Conservation (phyloP, 2,329 filamentous ascomycete genomes). For the Ascochyta fabae region DNA sequence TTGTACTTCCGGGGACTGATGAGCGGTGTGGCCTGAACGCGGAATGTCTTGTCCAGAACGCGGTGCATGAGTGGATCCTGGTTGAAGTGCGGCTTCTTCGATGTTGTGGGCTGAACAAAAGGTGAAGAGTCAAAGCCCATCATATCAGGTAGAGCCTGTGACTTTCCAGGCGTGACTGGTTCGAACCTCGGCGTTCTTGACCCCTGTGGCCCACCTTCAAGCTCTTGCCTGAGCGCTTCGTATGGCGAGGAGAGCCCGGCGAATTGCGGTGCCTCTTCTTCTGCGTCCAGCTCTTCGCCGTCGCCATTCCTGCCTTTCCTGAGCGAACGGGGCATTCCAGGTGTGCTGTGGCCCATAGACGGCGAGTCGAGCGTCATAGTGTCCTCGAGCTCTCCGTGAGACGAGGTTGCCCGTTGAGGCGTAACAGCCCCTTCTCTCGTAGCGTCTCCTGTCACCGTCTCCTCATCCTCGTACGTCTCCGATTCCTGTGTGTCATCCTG, state of each 20-base stretch:
- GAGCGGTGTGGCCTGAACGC: conserved; percentile 89
- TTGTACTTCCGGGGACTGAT: conserved; percentile 63
- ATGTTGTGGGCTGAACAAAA: conserved; percentile 54
- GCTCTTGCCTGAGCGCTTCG: conserved; percentile 72
- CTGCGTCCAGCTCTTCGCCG: conserved; percentile 20
- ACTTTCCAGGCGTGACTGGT: conserved; percentile 47
- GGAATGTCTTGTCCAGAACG: conserved; percentile 94
- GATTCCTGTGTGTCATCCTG: conserved; percentile 50
- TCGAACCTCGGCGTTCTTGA: conserved; percentile 38
- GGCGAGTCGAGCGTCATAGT: conserved; percentile 72
- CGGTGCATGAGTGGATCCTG: conserved; percentile 86
- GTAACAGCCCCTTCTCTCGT: conserved; percentile 54
- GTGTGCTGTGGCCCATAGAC: conserved; percentile 67
- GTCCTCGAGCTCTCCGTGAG: conserved; percentile 54
- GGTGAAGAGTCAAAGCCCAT: conserved; percentile 58
- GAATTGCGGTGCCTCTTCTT: conserved; percentile 53
- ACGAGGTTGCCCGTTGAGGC: conserved; percentile 40
- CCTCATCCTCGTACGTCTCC: conserved; percentile 52
- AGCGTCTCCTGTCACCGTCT: conserved; percentile 49
- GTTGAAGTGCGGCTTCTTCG: conserved; percentile 44
- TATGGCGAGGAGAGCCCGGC: conserved; percentile 78
- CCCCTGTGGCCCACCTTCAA: conserved; percentile 68
- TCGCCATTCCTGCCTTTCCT: conserved; percentile 21
- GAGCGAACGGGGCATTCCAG: conserved; percentile 46
- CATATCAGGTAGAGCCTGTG: conserved; percentile 50